Percentiles rank a stretch among this genome's conserved stretches.
Evolutionary conservation across 2,329 filamentous ascomycete genomes (phyloP).

Genomic region (Fusarium praegraminearum): DNA sequence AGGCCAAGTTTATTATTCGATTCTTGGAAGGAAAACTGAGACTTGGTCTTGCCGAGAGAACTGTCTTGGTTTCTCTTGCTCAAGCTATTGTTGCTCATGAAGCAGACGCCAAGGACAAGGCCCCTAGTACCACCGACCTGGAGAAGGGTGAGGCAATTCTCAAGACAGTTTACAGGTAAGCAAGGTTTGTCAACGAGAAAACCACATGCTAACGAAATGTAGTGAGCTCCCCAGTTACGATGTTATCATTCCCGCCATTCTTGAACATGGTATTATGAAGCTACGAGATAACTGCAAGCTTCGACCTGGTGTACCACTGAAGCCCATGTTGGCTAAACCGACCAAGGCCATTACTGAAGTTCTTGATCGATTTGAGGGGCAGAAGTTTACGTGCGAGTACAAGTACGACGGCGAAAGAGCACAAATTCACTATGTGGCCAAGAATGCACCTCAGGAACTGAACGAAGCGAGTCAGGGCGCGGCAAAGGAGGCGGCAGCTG

Average conservation of each 20-base stretch:
- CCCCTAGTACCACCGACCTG: conserved; percentile 79
- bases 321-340: conserved; percentile 98
- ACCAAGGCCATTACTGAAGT: conserved; percentile 99
- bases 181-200: conserved; percentile 1
- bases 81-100: conserved; percentile 91
- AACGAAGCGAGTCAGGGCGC: conserved; percentile 70
- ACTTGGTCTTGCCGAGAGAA: conserved; percentile 91
- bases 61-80: conserved; percentile 87
- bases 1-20: conserved; percentile 92
- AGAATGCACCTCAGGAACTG: conserved; percentile 78
- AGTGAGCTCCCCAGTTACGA: conserved; percentile 97
- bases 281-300: conserved; percentile 89
- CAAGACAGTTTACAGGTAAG: conserved; percentile 89
- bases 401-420: conserved; percentile 98
- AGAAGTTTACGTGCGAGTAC: conserved; percentile 97
- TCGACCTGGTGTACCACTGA: conserved; percentile 91
- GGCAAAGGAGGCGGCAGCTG: conserved; percentile 74
- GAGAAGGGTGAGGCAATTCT: conserved; percentile 86
- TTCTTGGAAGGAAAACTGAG: conserved; percentile 95
- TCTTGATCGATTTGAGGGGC: conserved; percentile 93
- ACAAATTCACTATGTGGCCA: conserved; percentile 97
- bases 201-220: conserved; percentile 50
- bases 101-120: conserved; percentile 74
- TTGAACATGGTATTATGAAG: conserved; percentile 86
- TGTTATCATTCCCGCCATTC: conserved; percentile 89